A percentile compares a stretch with the other conserved stretches of the same genome.
phyloP scores from a whole-genome alignment of 805 yeast species.

The Candida anglica region DNA sequence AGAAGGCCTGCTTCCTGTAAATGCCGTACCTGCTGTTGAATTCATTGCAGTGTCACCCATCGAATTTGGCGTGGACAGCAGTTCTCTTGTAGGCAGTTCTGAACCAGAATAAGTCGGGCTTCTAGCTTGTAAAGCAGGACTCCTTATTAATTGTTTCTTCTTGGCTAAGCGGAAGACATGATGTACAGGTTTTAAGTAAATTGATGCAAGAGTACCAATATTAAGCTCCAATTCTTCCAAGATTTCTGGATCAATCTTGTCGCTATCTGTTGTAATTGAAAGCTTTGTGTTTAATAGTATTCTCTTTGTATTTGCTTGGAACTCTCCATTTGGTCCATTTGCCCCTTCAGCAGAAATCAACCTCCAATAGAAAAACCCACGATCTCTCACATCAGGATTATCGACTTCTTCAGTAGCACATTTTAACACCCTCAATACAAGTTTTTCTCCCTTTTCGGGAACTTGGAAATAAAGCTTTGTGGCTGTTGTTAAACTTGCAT shows the following conservation, averaged over 20 bases:
- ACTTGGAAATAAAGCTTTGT: slow-evolving; percentile 61
- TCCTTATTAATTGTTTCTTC: slow-evolving; percentile 43
- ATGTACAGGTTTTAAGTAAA: slow-evolving; percentile 79
- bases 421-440: slow-evolving; percentile 58
- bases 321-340: slow-evolving; percentile 36
- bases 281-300: slow-evolving; percentile 65
- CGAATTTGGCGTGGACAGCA: too few species aligned
- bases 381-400: slow-evolving; percentile 82
- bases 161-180: slow-evolving; percentile 70
- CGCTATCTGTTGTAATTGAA: slow-evolving; percentile 59
- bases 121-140: slow-evolving; percentile 44
- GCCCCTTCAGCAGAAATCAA: slow-evolving; percentile 47
- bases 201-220: slow-evolving; percentile 78
- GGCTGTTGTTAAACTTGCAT: slow-evolving; percentile 67
- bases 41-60: too few species aligned
- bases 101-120: too few species aligned
- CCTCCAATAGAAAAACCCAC: slow-evolving; percentile 86
- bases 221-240: slow-evolving; percentile 80
- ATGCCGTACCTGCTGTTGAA: too few species aligned
- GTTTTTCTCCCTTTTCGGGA: slow-evolving; percentile 50
- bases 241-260: slow-evolving; percentile 62
- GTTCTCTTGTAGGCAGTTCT: too few species aligned
- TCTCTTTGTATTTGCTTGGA: slow-evolving; percentile 32
- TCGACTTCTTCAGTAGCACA: slow-evolving; percentile 69
- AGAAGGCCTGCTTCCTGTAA: too few species aligned